Conservation (phyloP, 1,284 basidiomycete species). For the Rhodofomes roseus region DNA sequence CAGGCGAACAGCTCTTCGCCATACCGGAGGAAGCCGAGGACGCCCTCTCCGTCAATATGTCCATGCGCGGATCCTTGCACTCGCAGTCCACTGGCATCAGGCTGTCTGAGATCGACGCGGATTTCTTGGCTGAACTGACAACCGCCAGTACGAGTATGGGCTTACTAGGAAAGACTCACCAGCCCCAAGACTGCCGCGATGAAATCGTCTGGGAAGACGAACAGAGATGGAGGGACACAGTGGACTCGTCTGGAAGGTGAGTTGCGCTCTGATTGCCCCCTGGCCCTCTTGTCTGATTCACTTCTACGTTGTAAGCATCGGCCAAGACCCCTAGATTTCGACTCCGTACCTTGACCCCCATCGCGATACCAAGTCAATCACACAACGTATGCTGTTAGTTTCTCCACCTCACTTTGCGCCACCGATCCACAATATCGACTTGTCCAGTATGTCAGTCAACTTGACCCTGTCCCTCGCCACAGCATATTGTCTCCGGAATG, state of each 20-base stretch:
- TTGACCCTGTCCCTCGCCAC: too few relatives aligned
- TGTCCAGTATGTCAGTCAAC: too few relatives aligned
- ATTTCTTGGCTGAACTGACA: neutral
- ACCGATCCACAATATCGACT: too few relatives aligned
- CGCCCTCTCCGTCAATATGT: conserved; percentile 43
- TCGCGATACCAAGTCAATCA: too few relatives aligned
- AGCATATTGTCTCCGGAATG: too few relatives aligned
- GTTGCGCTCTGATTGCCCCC: neutral
- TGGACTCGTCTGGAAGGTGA: conserved; percentile 13
- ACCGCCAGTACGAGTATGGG: neutral
- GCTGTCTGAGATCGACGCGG: neutral
- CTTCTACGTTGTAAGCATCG: neutral
- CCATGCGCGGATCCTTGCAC: neutral
- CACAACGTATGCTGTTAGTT: too few relatives aligned
- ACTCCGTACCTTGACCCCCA: too few relatives aligned
- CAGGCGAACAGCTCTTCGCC: conserved; percentile 23
- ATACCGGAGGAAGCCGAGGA: conserved; percentile 28
- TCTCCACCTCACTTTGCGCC: too few relatives aligned
- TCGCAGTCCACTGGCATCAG: conserved; percentile 6
- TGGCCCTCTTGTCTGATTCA: neutral
- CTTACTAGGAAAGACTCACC: neutral
- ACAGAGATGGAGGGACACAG: conserved; percentile 18
- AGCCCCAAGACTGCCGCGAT: neutral
- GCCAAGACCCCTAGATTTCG: neutral
- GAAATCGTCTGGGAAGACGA: conserved; percentile 12